Base-by-base conservation (phyloP, 176 grass and related monocot genomes). In the Oropetium thomaeum region DNA sequence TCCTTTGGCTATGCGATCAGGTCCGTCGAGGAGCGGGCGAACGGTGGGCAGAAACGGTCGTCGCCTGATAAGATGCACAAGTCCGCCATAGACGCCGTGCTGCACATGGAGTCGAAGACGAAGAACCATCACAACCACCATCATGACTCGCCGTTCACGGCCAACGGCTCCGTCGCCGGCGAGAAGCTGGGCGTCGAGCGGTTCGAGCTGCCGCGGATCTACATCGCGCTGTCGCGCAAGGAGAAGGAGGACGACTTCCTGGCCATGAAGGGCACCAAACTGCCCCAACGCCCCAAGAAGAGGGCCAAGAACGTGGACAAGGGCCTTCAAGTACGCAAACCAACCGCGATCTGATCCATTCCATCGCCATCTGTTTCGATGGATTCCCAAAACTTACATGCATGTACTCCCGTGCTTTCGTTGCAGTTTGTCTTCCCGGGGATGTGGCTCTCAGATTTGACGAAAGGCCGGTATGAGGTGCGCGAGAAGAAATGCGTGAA, bases 361-460 rank as follows among this genome's bases (percentile, higher is more conserved):
- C 71, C 38, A 32, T 19, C 20, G 27, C 63, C 58, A 11, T 55
- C 34, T 14, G 58, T 11, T 74, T 55, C 10, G 53, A 20, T 75
- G 48, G 49, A 58, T 74, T 74, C 54, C 13, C 25, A 58, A 63
- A 61, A 75, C 42, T 86, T 43, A 84, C 54, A 47, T 69, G 69
- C 32, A 82, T 4, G 34, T 38, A n/a, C 30, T 17, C 10, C 16
- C 26, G 39, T 13, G 13, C 35, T 19, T 5, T 67, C n/a, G 28
- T 17, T 58, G 82, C 82, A 97, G 90, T 97, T 84, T 40, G 89
- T 91, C 38, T 97, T 97, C 76, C 93, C 93, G 7, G 93, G 93
- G 88, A 90, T 97, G 93, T 97, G 93, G 93, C 85, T 97, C 10
- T 93, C 93, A 0, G 93, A 97, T 86, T 65, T 97, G 73, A 93